Evolutionary conservation across 106 monocot genomes (phyloP), one percentile per base, ranked within the genome.

Genomic region (Triglochin maritima): DNA sequence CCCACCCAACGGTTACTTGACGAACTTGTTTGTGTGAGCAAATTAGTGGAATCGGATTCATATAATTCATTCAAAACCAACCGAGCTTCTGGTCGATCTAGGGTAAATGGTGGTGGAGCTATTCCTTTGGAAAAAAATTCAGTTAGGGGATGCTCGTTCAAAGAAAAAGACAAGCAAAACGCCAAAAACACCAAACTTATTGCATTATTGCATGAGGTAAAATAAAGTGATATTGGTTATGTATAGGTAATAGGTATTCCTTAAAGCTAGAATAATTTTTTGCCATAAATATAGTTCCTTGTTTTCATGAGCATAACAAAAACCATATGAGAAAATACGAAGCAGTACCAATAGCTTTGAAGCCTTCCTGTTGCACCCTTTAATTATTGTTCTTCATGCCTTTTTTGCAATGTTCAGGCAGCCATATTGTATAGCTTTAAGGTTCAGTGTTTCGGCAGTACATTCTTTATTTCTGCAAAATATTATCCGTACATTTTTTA

Each of bases 11-110:
- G 79, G 54, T 56, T 87, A 60, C 78, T 87, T 12, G 72, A 81
- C 68, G 87, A 87, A 73, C 78, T 74, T 58, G 83, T 87, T 47
- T 78, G 78, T 68, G 80, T 83, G 12, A 81, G 81, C 47, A 67
- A 78, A 67, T 61, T 17, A 51, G 75, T 50, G 9, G 62, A 69
- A 42, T 43, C 29, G 9, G 76, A 42, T 54, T 70, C 55, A n/a
- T 60, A 60, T 1, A 63, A 76, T 10, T 54, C 59, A 10, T 49
- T 57, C 10, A 71, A 59, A 52, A 77, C 51, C 5, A 41, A 10
- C 9, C 7, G 12, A 41, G 46, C 49, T 59, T 7, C 10, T 69
- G 63, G 47, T 49, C 52, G 50, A 53, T 9, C 11, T 48, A 3
- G 42, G 5, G 45, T 6, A 44, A 17, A 7, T 46, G 56, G 29